Percentiles rank a stretch among this genome's conserved stretches.
phyloP scores from a whole-genome alignment of 768 basidiomycete genomes.

The Suillus subalutaceus region DNA sequence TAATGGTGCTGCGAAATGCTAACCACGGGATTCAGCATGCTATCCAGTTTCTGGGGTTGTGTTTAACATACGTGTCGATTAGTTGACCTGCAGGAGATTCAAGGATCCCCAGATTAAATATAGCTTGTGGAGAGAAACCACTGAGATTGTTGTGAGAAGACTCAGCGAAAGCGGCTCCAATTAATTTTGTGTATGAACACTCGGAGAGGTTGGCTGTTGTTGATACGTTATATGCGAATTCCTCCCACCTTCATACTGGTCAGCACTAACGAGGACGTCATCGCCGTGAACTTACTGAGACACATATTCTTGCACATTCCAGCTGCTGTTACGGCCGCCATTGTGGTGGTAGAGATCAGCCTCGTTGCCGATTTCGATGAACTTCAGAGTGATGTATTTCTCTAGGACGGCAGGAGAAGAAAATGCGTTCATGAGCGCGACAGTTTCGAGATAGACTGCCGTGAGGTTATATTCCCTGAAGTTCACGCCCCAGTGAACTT shows the following conservation, averaged over 20 bases:
- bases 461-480: slow-evolving; percentile 57
- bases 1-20: slow-evolving; percentile 46
- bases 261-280: slow-evolving; percentile 1
- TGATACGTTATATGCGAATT: slow-evolving; percentile 53
- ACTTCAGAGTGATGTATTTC: slow-evolving; percentile 51
- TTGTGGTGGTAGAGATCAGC: slow-evolving; percentile 56
- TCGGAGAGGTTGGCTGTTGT: slow-evolving; percentile 40
- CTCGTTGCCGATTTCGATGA: slow-evolving; percentile 68
- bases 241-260: slow-evolving; percentile 48
- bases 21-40: slow-evolving; percentile 8
- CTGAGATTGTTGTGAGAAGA: slow-evolving; percentile 45
- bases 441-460: slow-evolving; percentile 48
- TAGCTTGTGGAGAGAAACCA: slow-evolving; percentile 64
- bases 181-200: slow-evolving; percentile 45
- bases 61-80: slow-evolving; percentile 52
- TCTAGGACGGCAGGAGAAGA: slow-evolving; percentile 38
- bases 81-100: slow-evolving; percentile 47
- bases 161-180: slow-evolving; percentile 51
- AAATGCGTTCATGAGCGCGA: slow-evolving; percentile 53
- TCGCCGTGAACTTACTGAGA: slow-evolving; percentile 43
- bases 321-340: slow-evolving; percentile 42
- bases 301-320: slow-evolving; percentile 49
- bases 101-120: slow-evolving; percentile 55
- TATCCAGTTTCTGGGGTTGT: slow-evolving; percentile 39
- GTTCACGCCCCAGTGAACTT: slow-evolving; percentile 70